Evolutionary conservation across 1,284 basidiomycete genomes (phyloP).

Genomic region (Exobasidium rhododendri): DNA sequence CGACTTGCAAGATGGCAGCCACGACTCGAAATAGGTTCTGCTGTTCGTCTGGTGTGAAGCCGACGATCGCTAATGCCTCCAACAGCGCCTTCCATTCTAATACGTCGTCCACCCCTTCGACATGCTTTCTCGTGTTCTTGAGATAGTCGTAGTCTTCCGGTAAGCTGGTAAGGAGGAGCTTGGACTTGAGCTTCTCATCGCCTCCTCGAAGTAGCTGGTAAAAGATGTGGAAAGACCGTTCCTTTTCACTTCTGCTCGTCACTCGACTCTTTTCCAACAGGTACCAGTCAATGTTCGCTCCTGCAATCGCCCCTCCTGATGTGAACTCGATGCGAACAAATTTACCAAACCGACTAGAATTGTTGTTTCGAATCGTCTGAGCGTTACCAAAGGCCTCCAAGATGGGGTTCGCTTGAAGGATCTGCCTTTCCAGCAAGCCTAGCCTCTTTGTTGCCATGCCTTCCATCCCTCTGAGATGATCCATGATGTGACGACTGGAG

Average conservation of each 20-base stretch:
- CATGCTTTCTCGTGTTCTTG: slow-evolving; percentile 80
- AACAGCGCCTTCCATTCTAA: slow-evolving; percentile 81
- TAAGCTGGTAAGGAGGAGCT: slow-evolving; percentile 67
- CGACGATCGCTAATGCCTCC: slow-evolving; percentile 79
- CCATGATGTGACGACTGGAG: slow-evolving; percentile 35
- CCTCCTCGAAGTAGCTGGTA: slow-evolving; percentile 68
- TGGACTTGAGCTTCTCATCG: slow-evolving; percentile 55
- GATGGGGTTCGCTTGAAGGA: slow-evolving; percentile 95
- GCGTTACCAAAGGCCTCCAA: slow-evolving; percentile 98
- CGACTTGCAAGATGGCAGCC: slow-evolving; percentile 89
- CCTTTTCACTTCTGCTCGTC: slow-evolving; percentile 57
- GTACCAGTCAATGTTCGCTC: slow-evolving; percentile 99
- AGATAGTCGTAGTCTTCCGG: slow-evolving; percentile 86
- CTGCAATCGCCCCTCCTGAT: slow-evolving; percentile 88
- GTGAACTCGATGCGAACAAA: slow-evolving; percentile 96
- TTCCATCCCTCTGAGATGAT: slow-evolving; percentile 39
- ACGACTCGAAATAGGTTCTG: slow-evolving; percentile 90
- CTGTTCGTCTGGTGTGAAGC: slow-evolving; percentile 80
- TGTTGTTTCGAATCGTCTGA: slow-evolving; percentile 97
- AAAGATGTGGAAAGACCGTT: slow-evolving; percentile 94
- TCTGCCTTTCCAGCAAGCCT: slow-evolving; percentile 90
- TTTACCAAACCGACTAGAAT: slow-evolving; percentile 95
- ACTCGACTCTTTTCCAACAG: slow-evolving; percentile 96
- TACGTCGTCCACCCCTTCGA: slow-evolving; percentile 90
- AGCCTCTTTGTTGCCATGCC: slow-evolving; percentile 57